Evolutionary conservation across 169 alveolate species (phyloP), one percentile per base, ranked within the genome.

Genomic region (Eimeria mitis): DNA sequence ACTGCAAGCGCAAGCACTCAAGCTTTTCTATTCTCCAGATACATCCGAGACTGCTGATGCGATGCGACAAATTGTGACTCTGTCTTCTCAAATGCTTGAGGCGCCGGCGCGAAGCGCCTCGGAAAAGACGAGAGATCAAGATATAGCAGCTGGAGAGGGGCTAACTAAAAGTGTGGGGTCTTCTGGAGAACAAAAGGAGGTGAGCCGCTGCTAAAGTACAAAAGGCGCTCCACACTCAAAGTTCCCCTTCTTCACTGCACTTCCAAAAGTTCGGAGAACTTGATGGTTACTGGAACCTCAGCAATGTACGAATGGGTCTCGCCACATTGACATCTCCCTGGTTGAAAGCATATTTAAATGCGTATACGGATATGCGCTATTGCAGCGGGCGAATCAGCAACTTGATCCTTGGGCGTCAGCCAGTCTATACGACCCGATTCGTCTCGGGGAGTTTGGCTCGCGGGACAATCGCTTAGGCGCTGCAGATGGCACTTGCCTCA

Each of bases 31-130:
- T 63, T 87, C 83, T 87, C 83, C 94, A 31, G 94, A 87, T 37
- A 31, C 94, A 54, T 49, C 94, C 63, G 83, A 61, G 61, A 52
- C 94, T 42, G 94, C 94, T 25, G 94, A 87, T 11, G 79, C 94
- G 13, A 37, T 87, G 94, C 59, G 83, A 5, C 83, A 87, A 47
- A 61, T 87, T 25, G 63, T 87, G 31, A 61, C 34, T 42, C 65
- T 87, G 14, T 63, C 94, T 9, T 65, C 94, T n/a, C 44, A 65
- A 31, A 61, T 87, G 63, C 94, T 87, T 40, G 83, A 61, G 21
- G 34, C 37, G 25, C 13, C 83, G 37, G 19, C 23, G 34, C 52
- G 2, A 13, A 23, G 37, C 31, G 52, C 34, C 54, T 40, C 49
- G 23, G 37, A 87, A 16, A 52, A 4, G n/a, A 37, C 61, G 3